These are phyloP conservation scores for Fagus sylvatica DNA, from an alignment of 306 rosid species.

Conservation along the genomic window DNA sequence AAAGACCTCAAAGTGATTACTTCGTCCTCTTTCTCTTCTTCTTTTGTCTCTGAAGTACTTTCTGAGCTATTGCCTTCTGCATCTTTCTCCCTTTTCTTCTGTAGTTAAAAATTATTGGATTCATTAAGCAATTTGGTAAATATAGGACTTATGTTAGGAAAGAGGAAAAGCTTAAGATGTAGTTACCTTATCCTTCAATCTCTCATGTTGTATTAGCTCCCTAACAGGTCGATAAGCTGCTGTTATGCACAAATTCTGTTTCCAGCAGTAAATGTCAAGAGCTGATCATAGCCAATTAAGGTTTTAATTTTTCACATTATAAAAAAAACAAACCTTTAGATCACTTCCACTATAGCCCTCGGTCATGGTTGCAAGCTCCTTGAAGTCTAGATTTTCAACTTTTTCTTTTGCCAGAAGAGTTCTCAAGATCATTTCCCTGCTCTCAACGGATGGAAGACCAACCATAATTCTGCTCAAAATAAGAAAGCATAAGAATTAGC, in stretches of 20 bases:
- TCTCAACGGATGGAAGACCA: slow-evolving; percentile 76
- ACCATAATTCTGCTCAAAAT: slow-evolving; percentile 65
- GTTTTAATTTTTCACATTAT: neutral
- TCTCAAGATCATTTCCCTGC: slow-evolving; percentile 69
- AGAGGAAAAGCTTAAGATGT: slow-evolving; percentile 12
- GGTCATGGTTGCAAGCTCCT: slow-evolving; percentile 75
- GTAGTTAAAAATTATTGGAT: slow-evolving; percentile 17
- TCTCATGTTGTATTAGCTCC: slow-evolving; percentile 85
- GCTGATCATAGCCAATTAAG: slow-evolving; percentile 1
- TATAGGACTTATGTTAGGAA: neutral
- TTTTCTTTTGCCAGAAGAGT: slow-evolving; percentile 72
- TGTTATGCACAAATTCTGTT: slow-evolving; percentile 85
- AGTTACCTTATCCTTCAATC: slow-evolving; percentile 71
- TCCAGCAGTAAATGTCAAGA: slow-evolving; percentile 33
- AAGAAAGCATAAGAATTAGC: slow-evolving; percentile 9
- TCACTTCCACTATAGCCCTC: slow-evolving; percentile 95
- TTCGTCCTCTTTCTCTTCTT: slow-evolving; percentile 54
- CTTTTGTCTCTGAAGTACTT: slow-evolving; percentile 47
- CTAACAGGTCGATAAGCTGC: slow-evolving; percentile 94
- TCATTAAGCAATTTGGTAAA: slow-evolving; percentile 8
- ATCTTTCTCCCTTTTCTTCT: slow-evolving; percentile 75
- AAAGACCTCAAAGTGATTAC: slow-evolving; percentile 65
- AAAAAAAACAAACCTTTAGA: slow-evolving; percentile 64
- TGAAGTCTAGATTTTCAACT: slow-evolving; percentile 60
- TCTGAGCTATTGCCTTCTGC: slow-evolving; percentile 50